Percentiles rank a stretch among this genome's conserved stretches.
phyloP scores from a whole-genome alignment of 805 yeast species.

The Kodamaea fukazawae region DNA sequence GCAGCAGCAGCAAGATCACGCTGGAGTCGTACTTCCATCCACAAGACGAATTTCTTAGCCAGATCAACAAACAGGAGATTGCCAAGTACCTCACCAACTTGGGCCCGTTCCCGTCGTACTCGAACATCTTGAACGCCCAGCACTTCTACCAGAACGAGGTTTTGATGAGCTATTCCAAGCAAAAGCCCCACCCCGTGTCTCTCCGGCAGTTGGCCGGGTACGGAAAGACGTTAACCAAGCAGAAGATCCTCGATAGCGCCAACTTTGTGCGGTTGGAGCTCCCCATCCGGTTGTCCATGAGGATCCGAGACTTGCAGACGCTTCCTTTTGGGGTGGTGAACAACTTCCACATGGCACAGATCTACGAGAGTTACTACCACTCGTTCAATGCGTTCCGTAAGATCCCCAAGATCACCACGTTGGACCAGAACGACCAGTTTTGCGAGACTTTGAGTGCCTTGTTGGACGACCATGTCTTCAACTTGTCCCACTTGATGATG shows the following conservation, averaged over 20 bases:
- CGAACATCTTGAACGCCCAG: slow-evolving; percentile 49
- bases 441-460: slow-evolving; percentile 61
- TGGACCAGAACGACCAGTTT: slow-evolving; percentile 75
- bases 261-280: slow-evolving; percentile 85
- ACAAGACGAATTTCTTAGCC: slow-evolving; percentile 31
- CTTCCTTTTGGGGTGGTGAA: slow-evolving; percentile 82
- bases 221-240: slow-evolving; percentile 73
- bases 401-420: slow-evolving; percentile 60
- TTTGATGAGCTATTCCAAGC: slow-evolving; percentile 58
- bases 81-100: slow-evolving; percentile 31
- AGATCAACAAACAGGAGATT: slow-evolving; percentile 27
- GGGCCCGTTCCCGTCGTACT: slow-evolving; percentile 42
- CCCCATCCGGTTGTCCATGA: slow-evolving; percentile 78
- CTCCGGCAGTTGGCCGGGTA: slow-evolving; percentile 87
- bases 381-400: slow-evolving; percentile 84
- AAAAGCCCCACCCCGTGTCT: slow-evolving; percentile 84
- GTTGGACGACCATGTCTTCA: slow-evolving; percentile 74
- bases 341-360: slow-evolving; percentile 81
- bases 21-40: slow-evolving; percentile 28
- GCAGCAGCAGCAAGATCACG: slow-evolving; percentile 16
- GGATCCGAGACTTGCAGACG: slow-evolving; percentile 73
- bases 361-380: slow-evolving; percentile 84
- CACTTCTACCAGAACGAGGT: slow-evolving; percentile 85
- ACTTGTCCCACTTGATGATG: slow-evolving; percentile 86
- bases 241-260: slow-evolving; percentile 78